These are phyloP conservation scores for Talaromyces funiculosus DNA, from an alignment of 2,329 filamentous ascomycete species.

Conservation along the genomic window DNA sequence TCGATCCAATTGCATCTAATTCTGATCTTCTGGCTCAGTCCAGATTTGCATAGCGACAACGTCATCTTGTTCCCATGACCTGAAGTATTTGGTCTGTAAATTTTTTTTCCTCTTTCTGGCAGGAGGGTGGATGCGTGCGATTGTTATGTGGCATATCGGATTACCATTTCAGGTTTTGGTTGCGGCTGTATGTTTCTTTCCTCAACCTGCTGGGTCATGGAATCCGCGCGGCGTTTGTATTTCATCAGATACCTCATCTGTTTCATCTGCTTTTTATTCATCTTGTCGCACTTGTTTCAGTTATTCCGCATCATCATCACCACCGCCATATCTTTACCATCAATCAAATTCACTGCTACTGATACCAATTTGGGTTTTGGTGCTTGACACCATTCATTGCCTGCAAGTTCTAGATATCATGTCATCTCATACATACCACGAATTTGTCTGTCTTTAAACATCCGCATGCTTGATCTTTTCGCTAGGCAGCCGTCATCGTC, in stretches of 20 bases:
- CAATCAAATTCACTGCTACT: background rate
- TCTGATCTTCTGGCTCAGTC: constrained; percentile 6
- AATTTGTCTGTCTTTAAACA: background rate
- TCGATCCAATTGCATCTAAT: constrained; percentile 7
- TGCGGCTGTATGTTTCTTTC: constrained; percentile 4
- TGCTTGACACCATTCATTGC: constrained; percentile 2
- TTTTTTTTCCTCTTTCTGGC: constrained; percentile 5
- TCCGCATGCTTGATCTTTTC: background rate
- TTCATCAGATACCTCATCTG: constrained; percentile 6
- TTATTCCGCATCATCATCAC: background rate
- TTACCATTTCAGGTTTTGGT: constrained; percentile 11
- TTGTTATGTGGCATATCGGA: constrained; percentile 11
- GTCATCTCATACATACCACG: constrained; percentile 3
- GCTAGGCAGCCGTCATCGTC: background rate
- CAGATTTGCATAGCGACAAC: constrained; percentile 12
- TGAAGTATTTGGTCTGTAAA: constrained; percentile 6
- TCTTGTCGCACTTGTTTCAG: background rate
- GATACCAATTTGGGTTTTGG: constrained; percentile 11
- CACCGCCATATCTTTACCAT: background rate
- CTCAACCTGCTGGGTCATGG: constrained; percentile 2
- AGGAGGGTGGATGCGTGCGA: constrained; percentile 1
- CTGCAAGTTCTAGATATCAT: constrained; percentile 9
- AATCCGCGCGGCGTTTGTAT: constrained; percentile 4
- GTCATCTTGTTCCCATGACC: constrained; percentile 6
- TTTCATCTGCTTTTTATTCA: background rate